Conservation (phyloP, 2,329 filamentous ascomycete genomes). For the Dichotomopilus funicola region DNA sequence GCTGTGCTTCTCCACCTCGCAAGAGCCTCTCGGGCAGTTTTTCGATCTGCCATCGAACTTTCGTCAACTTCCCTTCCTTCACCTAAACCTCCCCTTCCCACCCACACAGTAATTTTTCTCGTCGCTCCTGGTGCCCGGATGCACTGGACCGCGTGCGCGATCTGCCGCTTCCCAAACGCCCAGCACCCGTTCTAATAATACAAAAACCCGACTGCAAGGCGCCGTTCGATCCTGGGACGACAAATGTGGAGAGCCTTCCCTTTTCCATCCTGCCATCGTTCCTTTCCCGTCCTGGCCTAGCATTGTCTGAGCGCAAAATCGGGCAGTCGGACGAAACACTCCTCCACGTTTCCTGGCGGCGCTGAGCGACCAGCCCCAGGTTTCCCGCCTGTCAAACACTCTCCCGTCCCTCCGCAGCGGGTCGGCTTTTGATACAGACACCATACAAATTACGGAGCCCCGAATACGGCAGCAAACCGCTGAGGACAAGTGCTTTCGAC, state of each 20-base stretch:
- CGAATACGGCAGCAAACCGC: background rate
- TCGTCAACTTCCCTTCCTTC: background rate
- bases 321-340: constrained; percentile 5
- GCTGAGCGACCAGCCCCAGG: background rate
- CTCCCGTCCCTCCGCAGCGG: background rate
- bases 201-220: background rate
- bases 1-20: constrained; percentile 1
- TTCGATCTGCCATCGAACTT: background rate
- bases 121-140: background rate
- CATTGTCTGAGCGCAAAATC: constrained; percentile 5
- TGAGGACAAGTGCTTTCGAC: too few relatives aligned
- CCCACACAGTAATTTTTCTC: background rate
- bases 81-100: background rate
- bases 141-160: background rate
- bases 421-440: background rate
- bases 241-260: constrained; percentile 4
- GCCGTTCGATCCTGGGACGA: background rate
- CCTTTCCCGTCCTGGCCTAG: background rate
- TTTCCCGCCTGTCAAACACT: background rate
- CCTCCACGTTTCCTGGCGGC: constrained; percentile 4
- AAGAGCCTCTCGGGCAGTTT: background rate
- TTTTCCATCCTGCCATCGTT: background rate
- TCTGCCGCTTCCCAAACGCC: background rate
- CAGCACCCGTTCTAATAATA: constrained; percentile 4
- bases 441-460: background rate